A percentile compares a stretch with the other conserved stretches of the same genome.
Evolutionary conservation across 2,329 filamentous ascomycete genomes (phyloP).

Genomic region (Ophiosphaerella narmari): DNA sequence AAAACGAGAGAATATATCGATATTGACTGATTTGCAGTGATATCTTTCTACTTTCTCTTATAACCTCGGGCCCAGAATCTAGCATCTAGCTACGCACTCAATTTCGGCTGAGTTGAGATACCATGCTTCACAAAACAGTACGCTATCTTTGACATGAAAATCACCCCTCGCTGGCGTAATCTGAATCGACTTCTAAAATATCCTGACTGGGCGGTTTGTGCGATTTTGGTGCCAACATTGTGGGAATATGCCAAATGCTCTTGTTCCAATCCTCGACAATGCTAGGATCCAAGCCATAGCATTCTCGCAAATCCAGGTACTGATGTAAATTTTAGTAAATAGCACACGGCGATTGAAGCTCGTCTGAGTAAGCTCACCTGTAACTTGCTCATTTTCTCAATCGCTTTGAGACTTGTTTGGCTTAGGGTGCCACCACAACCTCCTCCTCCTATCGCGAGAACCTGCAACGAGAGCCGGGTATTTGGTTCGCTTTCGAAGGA

Average conservation of each 20-base stretch:
- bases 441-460: conserved; percentile 23
- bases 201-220: conserved; percentile 4
- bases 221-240: conserved; percentile 26
- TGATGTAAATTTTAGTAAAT: conserved; percentile 11
- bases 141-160: background rate
- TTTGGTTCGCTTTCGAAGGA: conserved; percentile 27
- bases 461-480: conserved; percentile 14
- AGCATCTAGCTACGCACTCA: no score
- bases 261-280: conserved; percentile 25
- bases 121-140: no score
- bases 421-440: conserved; percentile 29
- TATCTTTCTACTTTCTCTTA: no score
- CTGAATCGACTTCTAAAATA: conserved; percentile 41
- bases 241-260: conserved; percentile 30
- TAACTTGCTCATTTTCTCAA: conserved; percentile 20
- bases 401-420: conserved; percentile 18
- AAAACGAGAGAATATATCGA: no score
- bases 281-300: conserved; percentile 25
- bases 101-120: no score
- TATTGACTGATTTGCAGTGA: no score
- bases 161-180: conserved; percentile 18
- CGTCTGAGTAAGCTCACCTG: conserved; percentile 22
- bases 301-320: conserved; percentile 35
- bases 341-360: background rate
- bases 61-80: no score